A percentile compares a stretch with the other conserved stretches of the same genome.
These are phyloP conservation scores for Pleodorina starrii DNA, from an alignment of 139 green algal species.

Conservation along the genomic window DNA sequence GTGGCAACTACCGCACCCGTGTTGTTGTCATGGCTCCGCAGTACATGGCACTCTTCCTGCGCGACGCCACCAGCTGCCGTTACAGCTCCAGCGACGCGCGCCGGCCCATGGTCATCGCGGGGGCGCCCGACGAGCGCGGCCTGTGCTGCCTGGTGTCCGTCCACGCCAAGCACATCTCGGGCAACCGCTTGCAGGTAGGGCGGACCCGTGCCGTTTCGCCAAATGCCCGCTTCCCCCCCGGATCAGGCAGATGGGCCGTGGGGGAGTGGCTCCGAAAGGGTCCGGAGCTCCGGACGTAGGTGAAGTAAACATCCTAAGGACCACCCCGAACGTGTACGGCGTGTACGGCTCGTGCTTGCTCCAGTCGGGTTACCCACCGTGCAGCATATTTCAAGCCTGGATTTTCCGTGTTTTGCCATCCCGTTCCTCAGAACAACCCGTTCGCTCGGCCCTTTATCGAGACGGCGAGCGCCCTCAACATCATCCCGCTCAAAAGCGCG, in stretches of 20 bases:
- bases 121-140: slow-evolving; percentile 50
- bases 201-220: no score
- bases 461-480: slow-evolving; percentile 36
- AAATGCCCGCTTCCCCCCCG: no score
- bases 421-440: slow-evolving; percentile 61
- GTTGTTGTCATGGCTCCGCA: slow-evolving; percentile 7
- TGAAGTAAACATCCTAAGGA: no score
- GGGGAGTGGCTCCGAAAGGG: no score
- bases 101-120: slow-evolving; percentile 54
- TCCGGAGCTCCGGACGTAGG: no score
- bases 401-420: no score
- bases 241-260: no score
- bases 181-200: slow-evolving; percentile 56
- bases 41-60: slow-evolving; percentile 53
- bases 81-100: slow-evolving; percentile 18
- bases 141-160: slow-evolving; percentile 60
- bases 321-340: no score
- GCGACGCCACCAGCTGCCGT: slow-evolving; percentile 45
- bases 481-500: background rate
- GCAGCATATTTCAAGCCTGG: no score
- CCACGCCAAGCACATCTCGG: slow-evolving; percentile 52
- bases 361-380: no score
- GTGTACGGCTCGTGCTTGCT: no score
- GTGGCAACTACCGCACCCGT: no score
- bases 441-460: slow-evolving; percentile 55